phyloP scores from a whole-genome alignment of 108 stramenopile genomes.

The Fragilariopsis cylindrus region DNA sequence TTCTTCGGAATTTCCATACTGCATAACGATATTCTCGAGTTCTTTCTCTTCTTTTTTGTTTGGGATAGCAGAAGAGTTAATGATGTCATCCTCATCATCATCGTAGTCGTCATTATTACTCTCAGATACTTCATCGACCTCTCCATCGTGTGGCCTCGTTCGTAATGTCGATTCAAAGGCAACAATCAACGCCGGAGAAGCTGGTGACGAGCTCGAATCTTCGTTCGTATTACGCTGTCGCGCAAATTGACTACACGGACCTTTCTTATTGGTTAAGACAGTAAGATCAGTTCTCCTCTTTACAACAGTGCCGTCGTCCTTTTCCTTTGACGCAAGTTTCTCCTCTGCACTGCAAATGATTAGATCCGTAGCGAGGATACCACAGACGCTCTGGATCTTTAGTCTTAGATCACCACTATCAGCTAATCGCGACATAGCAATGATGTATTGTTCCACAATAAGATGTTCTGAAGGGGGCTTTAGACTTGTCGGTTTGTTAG shows the following conservation, averaged over 20 bases:
- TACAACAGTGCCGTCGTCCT: constrained; percentile 42
- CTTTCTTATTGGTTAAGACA: constrained; percentile 76
- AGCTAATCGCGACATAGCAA: constrained; percentile 81
- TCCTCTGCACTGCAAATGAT: constrained; percentile 61
- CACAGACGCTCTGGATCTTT: constrained; percentile 75
- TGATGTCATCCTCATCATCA: constrained; percentile 31
- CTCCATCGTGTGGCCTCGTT: constrained; percentile 41
- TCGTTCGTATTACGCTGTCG: constrained; percentile 42
- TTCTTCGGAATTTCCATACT: constrained; percentile 76
- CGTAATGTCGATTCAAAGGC: constrained; percentile 77
- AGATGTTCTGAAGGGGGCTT: constrained; percentile 71
- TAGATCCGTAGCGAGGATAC: constrained; percentile 59
- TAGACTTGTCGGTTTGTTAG: background rate
- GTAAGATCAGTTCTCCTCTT: constrained; percentile 45
- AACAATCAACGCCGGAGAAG: constrained; percentile 54
- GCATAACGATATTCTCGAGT: constrained; percentile 42
- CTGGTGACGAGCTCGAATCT: constrained; percentile 30
- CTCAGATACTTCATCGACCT: constrained; percentile 36
- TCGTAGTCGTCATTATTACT: constrained; percentile 44
- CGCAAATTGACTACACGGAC: constrained; percentile 68
- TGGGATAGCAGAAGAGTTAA: background rate
- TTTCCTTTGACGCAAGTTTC: constrained; percentile 41
- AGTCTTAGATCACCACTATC: constrained; percentile 81
- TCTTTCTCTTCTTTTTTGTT: constrained; percentile 42
- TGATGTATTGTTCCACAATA: constrained; percentile 71